Percentiles rank a stretch among this genome's conserved stretches.
These are phyloP conservation scores for Lipomyces anomalus DNA, from an alignment of 805 yeast genomes.

Conservation along the genomic window DNA sequence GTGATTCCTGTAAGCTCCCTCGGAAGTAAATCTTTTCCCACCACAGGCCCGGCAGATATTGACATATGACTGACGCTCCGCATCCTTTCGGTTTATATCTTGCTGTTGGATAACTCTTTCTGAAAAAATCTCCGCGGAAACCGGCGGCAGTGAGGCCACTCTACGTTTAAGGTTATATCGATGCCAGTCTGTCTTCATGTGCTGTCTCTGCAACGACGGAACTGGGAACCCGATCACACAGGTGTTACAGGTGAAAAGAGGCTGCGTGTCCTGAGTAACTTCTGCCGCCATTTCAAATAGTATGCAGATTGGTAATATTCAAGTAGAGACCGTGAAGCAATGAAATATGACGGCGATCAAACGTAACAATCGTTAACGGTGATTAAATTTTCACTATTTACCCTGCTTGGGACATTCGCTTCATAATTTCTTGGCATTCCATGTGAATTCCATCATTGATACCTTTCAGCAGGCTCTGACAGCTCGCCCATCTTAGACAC, in stretches of 20 bases:
- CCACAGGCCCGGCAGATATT: constrained; percentile 24
- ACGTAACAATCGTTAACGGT: no score
- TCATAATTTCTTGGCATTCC: no score
- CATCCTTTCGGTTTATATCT: constrained; percentile 16
- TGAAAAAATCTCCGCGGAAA: constrained; percentile 61
- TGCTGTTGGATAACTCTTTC: constrained; percentile 52
- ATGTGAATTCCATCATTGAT: no score
- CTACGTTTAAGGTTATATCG: constrained; percentile 90
- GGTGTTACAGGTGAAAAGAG: constrained; percentile 72
- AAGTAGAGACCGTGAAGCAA: no score
- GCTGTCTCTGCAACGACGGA: constrained; percentile 81
- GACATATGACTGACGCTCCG: constrained; percentile 14
- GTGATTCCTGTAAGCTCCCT: constrained; percentile 27
- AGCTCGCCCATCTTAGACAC: no score
- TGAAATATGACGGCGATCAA: no score
- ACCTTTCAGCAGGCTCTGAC: no score
- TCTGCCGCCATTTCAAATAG: no score
- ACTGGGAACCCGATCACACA: constrained; percentile 75
- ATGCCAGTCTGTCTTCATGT: constrained; percentile 98
- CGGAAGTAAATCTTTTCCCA: constrained; percentile 24
- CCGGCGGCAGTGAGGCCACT: constrained; percentile 75
- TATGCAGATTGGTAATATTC: no score
- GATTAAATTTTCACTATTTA: no score
- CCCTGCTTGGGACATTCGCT: no score
- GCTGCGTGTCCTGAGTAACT: background rate